phyloP scores from a whole-genome alignment of 495 filamentous ascomycete species.

The Hyphodiscus hymeniophilus region DNA sequence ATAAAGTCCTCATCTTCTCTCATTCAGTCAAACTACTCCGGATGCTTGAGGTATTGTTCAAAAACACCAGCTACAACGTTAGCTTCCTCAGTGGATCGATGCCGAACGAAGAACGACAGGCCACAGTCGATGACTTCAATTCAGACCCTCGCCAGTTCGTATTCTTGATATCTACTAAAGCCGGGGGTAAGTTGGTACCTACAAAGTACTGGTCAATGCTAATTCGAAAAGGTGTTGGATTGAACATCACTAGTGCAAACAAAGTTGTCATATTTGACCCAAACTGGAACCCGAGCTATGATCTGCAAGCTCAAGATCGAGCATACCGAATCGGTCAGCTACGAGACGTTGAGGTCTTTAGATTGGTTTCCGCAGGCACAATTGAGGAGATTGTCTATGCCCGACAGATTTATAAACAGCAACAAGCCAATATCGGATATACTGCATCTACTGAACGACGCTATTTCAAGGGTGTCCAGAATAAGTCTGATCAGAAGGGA shows the following conservation, averaged over 20 bases:
- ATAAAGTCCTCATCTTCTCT: slow-evolving; percentile 91
- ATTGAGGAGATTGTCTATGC: slow-evolving; percentile 98
- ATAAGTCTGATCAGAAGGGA: slow-evolving; percentile 76
- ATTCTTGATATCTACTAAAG: slow-evolving; percentile 90
- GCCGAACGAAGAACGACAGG: slow-evolving; percentile 76
- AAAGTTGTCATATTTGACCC: slow-evolving; percentile 97
- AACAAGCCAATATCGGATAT: slow-evolving; percentile 97
- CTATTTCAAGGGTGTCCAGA: slow-evolving; percentile 93
- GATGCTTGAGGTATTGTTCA: slow-evolving; percentile 82
- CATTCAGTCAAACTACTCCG: slow-evolving; percentile 79
- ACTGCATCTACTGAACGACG: slow-evolving; percentile 84
- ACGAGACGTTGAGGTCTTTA: slow-evolving; percentile 92
- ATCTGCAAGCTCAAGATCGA: slow-evolving; percentile 93
- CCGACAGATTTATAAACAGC: slow-evolving; percentile 96
- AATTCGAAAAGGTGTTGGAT: slow-evolving; percentile 36
- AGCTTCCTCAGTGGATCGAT: slow-evolving; percentile 87
- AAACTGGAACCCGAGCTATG: slow-evolving; percentile 83
- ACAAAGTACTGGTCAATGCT: slow-evolving; percentile 26
- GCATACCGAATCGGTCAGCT: slow-evolving; percentile 93
- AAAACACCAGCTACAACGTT: slow-evolving; percentile 83
- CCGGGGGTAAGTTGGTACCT: slow-evolving; percentile 52
- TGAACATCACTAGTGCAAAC: slow-evolving; percentile 97
- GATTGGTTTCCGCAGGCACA: slow-evolving; percentile 85
- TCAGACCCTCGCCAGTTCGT: slow-evolving; percentile 82
- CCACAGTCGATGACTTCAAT: slow-evolving; percentile 86